Conservation (phyloP, 2,329 filamentous ascomycete species). For the Fusarium odoratissimum region DNA sequence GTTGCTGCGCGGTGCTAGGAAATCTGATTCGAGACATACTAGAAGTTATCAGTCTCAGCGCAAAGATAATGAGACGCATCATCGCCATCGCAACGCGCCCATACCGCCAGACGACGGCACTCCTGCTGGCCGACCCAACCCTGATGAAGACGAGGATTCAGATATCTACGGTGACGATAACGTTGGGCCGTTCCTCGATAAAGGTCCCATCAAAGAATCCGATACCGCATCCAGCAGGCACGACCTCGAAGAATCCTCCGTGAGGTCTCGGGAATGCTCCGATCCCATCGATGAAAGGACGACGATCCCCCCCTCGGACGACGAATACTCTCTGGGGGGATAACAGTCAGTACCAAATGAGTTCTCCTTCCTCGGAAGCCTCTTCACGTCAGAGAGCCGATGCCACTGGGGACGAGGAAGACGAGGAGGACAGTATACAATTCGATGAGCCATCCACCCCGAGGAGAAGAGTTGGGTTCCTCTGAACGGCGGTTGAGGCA, state of each 20-base stretch:
- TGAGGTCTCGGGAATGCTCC: neutral
- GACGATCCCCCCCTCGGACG: fast-evolving
- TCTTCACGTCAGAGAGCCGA: fast-evolving
- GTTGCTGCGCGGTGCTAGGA: neutral
- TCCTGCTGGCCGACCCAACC: neutral
- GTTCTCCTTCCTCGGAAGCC: fast-evolving
- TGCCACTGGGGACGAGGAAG: too few species aligned
- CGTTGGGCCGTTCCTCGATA: neutral
- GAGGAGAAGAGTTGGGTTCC: neutral
- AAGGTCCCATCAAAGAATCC: neutral
- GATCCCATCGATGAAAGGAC: neutral
- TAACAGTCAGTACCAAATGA: fast-evolving
- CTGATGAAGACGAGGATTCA: neutral
- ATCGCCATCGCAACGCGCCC: fast-evolving
- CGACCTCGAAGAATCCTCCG: fast-evolving
- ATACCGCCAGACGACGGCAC: neutral
- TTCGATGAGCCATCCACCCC: neutral
- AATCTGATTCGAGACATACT: neutral
- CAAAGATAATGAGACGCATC: fast-evolving
- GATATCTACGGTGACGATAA: neutral
- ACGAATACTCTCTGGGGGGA: neutral
- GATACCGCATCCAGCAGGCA: neutral
- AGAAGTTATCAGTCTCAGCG: neutral
- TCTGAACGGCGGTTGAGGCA: neutral
- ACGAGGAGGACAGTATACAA: fast-evolving